Evolutionary conservation across 148 eudicot genomes (phyloP).

Genomic region (Heliosperma pusillum): DNA sequence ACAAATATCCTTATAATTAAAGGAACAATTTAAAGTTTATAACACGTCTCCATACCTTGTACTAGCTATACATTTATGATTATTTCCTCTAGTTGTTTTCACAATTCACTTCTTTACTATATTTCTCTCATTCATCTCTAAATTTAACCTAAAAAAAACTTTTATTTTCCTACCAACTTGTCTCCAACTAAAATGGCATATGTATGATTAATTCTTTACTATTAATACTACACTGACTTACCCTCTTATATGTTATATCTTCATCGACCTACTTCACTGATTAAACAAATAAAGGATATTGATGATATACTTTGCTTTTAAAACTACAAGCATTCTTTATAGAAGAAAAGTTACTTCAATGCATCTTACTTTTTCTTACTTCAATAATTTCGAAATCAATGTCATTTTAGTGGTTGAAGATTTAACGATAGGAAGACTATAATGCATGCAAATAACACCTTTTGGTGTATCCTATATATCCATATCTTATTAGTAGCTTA

Average conservation of each 20-base stretch:
- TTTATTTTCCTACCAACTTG: conserved; percentile 26
- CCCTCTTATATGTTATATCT: conserved; percentile 15
- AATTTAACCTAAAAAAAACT: background rate
- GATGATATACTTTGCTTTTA: background rate
- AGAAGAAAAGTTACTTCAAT: background rate
- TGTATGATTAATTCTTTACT: conserved; percentile 11
- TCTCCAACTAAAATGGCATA: conserved; percentile 29
- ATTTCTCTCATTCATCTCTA: background rate
- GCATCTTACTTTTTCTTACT: background rate
- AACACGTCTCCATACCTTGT: no score
- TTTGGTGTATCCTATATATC: no score
- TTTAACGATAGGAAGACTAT: no score
- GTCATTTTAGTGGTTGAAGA: background rate
- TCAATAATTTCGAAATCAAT: background rate
- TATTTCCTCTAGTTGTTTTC: background rate
- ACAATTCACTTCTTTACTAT: background rate
- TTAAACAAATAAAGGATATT: background rate
- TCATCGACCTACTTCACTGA: conserved; percentile 8
- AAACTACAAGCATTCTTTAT: background rate
- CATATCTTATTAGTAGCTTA: no score
- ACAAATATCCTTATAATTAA: no score
- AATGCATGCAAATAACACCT: no score
- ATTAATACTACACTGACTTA: background rate
- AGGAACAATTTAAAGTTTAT: no score
- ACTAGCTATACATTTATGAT: background rate